Percentiles rank a stretch among this genome's conserved stretches.
These are phyloP conservation scores for Pseudognaphalium luteoalbum DNA, from an alignment of 129 eudicot species.

Conservation along the genomic window DNA sequence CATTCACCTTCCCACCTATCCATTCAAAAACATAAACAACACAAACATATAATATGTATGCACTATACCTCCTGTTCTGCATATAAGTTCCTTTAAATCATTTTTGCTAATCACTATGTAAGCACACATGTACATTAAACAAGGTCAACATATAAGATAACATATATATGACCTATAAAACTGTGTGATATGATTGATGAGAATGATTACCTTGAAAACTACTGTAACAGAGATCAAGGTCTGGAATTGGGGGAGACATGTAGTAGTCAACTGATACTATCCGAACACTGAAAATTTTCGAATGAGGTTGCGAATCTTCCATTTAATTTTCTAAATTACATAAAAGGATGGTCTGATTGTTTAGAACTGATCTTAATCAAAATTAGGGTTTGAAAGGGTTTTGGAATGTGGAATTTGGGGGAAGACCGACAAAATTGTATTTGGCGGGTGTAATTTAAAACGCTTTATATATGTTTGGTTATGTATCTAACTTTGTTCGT, in stretches of 20 bases:
- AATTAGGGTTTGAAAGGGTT: constrained; percentile 28
- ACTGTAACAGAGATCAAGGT: constrained; percentile 67
- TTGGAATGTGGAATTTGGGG: background rate
- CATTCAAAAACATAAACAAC: constrained; percentile 10
- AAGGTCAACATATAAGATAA: too few relatives aligned
- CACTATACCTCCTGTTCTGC: background rate
- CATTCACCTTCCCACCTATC: constrained; percentile 84
- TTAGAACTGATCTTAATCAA: background rate
- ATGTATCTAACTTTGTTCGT: too few relatives aligned
- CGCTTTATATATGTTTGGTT: too few relatives aligned
- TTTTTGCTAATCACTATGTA: too few relatives aligned
- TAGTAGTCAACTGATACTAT: constrained; percentile 89
- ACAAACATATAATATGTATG: background rate
- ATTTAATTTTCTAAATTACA: constrained; percentile 16
- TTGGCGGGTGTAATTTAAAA: constrained; percentile 36
- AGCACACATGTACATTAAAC: too few relatives aligned
- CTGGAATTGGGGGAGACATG: constrained; percentile 82
- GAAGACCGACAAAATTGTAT: constrained; percentile 14
- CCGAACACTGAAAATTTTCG: constrained; percentile 67
- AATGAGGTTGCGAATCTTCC: constrained; percentile 48
- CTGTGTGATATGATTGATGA: background rate
- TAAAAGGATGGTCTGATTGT: background rate
- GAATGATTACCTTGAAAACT: constrained; percentile 64
- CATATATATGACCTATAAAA: too few relatives aligned
- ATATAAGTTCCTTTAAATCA: too few relatives aligned